Evolutionary conservation across 108 stramenopile genomes (phyloP).

Genomic region (Pseudonitzschia pungens): DNA sequence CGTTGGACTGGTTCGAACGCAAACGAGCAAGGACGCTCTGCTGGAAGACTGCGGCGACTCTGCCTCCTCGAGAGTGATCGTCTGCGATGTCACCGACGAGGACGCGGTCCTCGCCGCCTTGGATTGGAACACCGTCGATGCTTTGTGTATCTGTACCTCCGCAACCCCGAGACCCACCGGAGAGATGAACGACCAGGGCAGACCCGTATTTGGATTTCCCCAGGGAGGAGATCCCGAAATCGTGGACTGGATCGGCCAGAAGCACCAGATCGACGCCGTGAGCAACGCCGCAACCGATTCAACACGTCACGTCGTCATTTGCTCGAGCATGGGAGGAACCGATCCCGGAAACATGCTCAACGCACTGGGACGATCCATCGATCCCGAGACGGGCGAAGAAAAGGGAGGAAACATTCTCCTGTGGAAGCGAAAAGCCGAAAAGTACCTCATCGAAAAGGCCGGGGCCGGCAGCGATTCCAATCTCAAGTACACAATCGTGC

Average conservation of each 20-base stretch:
- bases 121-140: slow-evolving; percentile 51
- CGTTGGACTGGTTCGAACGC: slow-evolving; percentile 54
- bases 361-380: slow-evolving; percentile 62
- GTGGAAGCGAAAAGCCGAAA: slow-evolving; percentile 91
- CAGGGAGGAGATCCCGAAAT: slow-evolving; percentile 55
- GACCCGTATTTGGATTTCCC: slow-evolving; percentile 64
- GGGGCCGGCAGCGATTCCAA: slow-evolving; percentile 66
- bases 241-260: slow-evolving; percentile 87
- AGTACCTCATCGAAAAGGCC: slow-evolving; percentile 78
- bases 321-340: slow-evolving; percentile 84
- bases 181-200: slow-evolving; percentile 54
- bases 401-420: slow-evolving; percentile 83
- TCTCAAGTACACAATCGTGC: slow-evolving; percentile 76
- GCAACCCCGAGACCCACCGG: slow-evolving; percentile 73
- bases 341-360: slow-evolving; percentile 86
- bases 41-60: slow-evolving; percentile 12
- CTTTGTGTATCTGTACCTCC: slow-evolving; percentile 77
- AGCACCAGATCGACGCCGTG: slow-evolving; percentile 82
- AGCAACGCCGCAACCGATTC: slow-evolving; percentile 50
- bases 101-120: slow-evolving; percentile 4
- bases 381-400: slow-evolving; percentile 44
- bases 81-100: slow-evolving; percentile 59
- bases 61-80: slow-evolving; percentile 31
- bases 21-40: slow-evolving; percentile 45
- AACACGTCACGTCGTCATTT: slow-evolving; percentile 74